Conservation (phyloP, 2,329 filamentous ascomycete species). For the Ophiostoma sp. region DNA sequence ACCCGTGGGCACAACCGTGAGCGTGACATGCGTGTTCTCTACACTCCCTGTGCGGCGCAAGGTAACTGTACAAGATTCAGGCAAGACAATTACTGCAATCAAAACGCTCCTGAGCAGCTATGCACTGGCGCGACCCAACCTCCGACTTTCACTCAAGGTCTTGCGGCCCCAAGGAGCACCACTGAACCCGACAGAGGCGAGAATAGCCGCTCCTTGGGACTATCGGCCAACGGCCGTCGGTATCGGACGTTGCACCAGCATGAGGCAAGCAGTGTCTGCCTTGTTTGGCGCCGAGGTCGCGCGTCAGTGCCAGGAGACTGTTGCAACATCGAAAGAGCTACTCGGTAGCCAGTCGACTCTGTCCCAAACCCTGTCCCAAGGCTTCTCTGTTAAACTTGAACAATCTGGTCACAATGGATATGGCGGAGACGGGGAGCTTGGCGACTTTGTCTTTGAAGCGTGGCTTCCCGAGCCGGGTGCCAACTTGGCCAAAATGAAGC, state of each 20-base stretch:
- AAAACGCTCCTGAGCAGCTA: slow-evolving; percentile 59
- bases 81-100: slow-evolving; percentile 53
- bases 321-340: slow-evolving; percentile 9
- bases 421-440: neutral
- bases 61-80: slow-evolving; percentile 50
- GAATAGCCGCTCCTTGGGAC: slow-evolving; percentile 50
- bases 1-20: slow-evolving; percentile 64
- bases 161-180: slow-evolving; percentile 37
- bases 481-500: slow-evolving; percentile 41
- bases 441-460: slow-evolving; percentile 47
- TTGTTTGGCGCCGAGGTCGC: slow-evolving; percentile 49
- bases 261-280: slow-evolving; percentile 57
- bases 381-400: neutral
- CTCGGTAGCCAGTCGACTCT: slow-evolving; percentile 12
- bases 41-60: slow-evolving; percentile 60
- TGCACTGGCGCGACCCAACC: slow-evolving; percentile 58
- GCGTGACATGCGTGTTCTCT: slow-evolving; percentile 54
- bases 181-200: neutral
- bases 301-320: slow-evolving; percentile 21
- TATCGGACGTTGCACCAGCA: slow-evolving; percentile 29
- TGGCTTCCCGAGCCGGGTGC: slow-evolving; percentile 52
- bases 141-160: slow-evolving; percentile 58
- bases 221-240: slow-evolving; percentile 45
- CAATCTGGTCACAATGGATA: neutral
- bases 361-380: neutral